Conservation (phyloP, 2,329 filamentous ascomycete genomes). For the Sordariomycetes sp. region DNA sequence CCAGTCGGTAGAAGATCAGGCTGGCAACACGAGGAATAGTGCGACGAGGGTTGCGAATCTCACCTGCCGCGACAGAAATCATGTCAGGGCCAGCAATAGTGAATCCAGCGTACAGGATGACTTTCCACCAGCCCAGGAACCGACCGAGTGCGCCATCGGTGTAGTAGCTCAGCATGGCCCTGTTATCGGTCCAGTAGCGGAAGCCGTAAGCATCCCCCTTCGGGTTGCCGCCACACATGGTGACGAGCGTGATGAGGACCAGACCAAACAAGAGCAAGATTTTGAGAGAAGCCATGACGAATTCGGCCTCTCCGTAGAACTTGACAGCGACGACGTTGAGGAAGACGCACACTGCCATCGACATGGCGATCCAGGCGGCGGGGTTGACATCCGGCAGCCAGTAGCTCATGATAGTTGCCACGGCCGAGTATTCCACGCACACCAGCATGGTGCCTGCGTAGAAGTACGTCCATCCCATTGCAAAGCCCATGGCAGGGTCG, state of each 20-base stretch:
- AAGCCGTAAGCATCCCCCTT: slow-evolving; percentile 55
- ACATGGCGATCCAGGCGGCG: slow-evolving; percentile 39
- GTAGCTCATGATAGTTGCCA: slow-evolving; percentile 33
- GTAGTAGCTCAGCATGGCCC: slow-evolving; percentile 23
- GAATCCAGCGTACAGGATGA: slow-evolving; percentile 59
- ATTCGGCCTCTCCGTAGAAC: slow-evolving; percentile 33
- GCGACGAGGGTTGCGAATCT: slow-evolving; percentile 55
- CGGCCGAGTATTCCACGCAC: slow-evolving; percentile 33
- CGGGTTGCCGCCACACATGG: slow-evolving; percentile 61
- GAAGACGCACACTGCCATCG: slow-evolving; percentile 32
- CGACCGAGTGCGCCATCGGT: slow-evolving; percentile 42
- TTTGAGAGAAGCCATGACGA: slow-evolving; percentile 47
- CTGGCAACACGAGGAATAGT: slow-evolving; percentile 64
- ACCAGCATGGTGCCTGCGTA: slow-evolving; percentile 35
- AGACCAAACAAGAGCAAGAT: slow-evolving; percentile 43
- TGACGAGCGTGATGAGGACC: slow-evolving; percentile 55
- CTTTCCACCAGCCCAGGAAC: slow-evolving; percentile 47
- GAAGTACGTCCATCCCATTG: slow-evolving; percentile 43
- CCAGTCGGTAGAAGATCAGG: slow-evolving; percentile 64
- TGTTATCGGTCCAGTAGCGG: slow-evolving; percentile 37
- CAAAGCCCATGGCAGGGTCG: slow-evolving; percentile 48
- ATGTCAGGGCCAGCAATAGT: slow-evolving; percentile 61
- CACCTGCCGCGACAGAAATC: slow-evolving; percentile 44
- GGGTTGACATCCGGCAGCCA: slow-evolving; percentile 32
- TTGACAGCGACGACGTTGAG: slow-evolving; percentile 38